phyloP scores from a whole-genome alignment of 257 asterid species.

The Echium plantagineum region DNA sequence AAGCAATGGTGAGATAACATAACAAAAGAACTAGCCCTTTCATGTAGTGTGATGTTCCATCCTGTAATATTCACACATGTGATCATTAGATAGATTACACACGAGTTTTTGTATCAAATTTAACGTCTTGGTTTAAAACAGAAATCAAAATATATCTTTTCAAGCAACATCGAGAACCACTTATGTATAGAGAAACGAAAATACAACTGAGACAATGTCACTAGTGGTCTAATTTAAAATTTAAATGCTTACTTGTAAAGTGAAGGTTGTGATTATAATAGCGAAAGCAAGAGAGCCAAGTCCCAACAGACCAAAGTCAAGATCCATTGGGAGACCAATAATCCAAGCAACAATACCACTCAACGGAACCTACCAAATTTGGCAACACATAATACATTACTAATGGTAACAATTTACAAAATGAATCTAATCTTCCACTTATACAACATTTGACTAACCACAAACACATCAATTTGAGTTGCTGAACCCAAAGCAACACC shows the following conservation, averaged over 20 bases:
- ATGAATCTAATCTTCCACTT: neutral
- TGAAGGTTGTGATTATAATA: slow-evolving; percentile 53
- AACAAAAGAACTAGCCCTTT: slow-evolving; percentile 74
- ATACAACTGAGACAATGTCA: too few species aligned
- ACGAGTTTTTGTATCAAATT: too few species aligned
- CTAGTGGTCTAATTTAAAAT: too few species aligned
- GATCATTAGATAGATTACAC: too few species aligned
- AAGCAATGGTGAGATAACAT: slow-evolving; percentile 64
- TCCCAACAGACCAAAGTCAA: slow-evolving; percentile 47
- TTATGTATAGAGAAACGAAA: too few species aligned
- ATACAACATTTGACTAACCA: slow-evolving; percentile 30
- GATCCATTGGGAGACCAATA: slow-evolving; percentile 54
- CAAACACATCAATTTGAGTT: slow-evolving; percentile 50
- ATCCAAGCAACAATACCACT: slow-evolving; percentile 60
- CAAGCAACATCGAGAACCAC: too few species aligned
- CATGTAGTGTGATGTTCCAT: slow-evolving; percentile 84
- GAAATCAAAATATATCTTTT: too few species aligned
- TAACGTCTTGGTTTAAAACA: too few species aligned
- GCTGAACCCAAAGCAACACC: slow-evolving; percentile 43
- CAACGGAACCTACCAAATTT: slow-evolving; percentile 44
- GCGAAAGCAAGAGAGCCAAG: slow-evolving; percentile 59
- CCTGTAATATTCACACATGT: slow-evolving; percentile 28
- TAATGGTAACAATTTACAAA: too few species aligned
- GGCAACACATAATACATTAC: too few species aligned
- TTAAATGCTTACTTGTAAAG: slow-evolving; percentile 72